Conservation (phyloP, 2,329 filamentous ascomycete species). For the Penicillium sp. region DNA sequence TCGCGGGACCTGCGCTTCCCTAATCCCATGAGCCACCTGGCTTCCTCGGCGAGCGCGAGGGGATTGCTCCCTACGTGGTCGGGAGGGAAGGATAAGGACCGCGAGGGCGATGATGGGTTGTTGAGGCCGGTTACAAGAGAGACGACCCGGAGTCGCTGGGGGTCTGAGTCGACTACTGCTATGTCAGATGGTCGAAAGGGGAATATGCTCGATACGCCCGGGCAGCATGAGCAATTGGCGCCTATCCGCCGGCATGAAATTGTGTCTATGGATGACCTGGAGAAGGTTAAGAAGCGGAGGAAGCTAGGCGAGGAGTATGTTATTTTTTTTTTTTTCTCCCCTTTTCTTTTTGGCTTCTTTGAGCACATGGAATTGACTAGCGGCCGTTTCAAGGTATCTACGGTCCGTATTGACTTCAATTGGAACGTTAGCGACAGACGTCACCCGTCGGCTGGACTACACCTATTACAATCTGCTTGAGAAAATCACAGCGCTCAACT, state of each 20-base stretch:
- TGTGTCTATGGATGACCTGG: slow-evolving; percentile 36
- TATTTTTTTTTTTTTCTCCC: slow-evolving; percentile 21
- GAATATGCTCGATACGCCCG: slow-evolving; percentile 28
- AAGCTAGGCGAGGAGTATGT: slow-evolving; percentile 73
- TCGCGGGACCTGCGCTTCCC: slow-evolving; percentile 32
- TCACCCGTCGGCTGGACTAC: slow-evolving; percentile 47
- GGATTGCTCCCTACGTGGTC: slow-evolving; percentile 34
- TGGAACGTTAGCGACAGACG: slow-evolving; percentile 40
- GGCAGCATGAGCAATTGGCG: slow-evolving; percentile 26
- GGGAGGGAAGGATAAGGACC: slow-evolving; percentile 29
- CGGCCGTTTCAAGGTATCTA: slow-evolving; percentile 24
- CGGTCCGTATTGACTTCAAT: slow-evolving; percentile 37
- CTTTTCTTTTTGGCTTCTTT: not conserved
- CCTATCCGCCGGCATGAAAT: slow-evolving; percentile 30
- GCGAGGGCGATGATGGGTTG: slow-evolving; percentile 30
- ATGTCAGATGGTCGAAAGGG: slow-evolving; percentile 28
- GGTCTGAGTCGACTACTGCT: slow-evolving; percentile 30
- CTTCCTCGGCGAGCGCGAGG: slow-evolving; percentile 30
- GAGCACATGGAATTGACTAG: not conserved
- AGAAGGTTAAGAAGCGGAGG: slow-evolving; percentile 58
- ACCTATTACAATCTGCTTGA: slow-evolving; percentile 50
- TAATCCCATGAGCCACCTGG: slow-evolving; percentile 33
- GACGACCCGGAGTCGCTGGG: slow-evolving; percentile 32
- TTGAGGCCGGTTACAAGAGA: slow-evolving; percentile 32
- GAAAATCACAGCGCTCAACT: slow-evolving; percentile 41